Conservation (phyloP, 768 basidiomycete genomes). For the Asterophora lycoperdoides region DNA sequence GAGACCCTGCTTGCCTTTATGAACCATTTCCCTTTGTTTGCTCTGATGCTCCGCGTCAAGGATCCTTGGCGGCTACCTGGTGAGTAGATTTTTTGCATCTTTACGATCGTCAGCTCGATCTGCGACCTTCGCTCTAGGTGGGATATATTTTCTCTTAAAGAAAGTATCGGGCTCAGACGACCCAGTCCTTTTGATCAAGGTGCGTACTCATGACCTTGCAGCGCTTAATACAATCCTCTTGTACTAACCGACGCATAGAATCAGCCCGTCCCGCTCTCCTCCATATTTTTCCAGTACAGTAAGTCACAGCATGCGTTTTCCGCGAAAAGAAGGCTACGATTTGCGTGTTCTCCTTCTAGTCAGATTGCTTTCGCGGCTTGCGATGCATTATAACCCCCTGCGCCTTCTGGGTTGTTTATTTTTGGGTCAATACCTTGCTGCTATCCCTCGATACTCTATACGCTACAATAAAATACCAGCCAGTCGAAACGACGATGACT, state of each 20-base stretch:
- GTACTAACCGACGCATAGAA: conserved; percentile 31
- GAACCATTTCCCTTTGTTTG: conserved; percentile 92
- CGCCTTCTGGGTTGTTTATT: conserved; percentile 47
- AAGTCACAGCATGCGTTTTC: conserved; percentile 12
- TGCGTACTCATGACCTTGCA: conserved; percentile 9
- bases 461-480: conserved; percentile 28
- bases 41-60: conserved; percentile 77
- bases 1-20: conserved; percentile 71
- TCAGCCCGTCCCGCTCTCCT: conserved; percentile 45
- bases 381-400: conserved; percentile 55
- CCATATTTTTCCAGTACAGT: conserved; percentile 61
- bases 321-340: not conserved
- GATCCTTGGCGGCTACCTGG: conserved; percentile 83
- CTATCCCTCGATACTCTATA: conserved; percentile 42
- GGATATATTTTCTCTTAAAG: conserved; percentile 30
- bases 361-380: conserved; percentile 45
- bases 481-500: not conserved
- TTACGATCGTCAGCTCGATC: not conserved
- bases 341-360: conserved; percentile 27
- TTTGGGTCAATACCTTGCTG: conserved; percentile 43
- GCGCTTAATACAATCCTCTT: not conserved
- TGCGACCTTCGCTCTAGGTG: conserved; percentile 19
- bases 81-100: conserved; percentile 20
- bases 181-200: conserved; percentile 30
- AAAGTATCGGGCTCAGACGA: conserved; percentile 18